A percentile compares a stretch with the other conserved stretches of the same genome.
phyloP scores from a whole-genome alignment of 2,329 filamentous ascomycete species.

The Aspergillus pseudoviridinutans region DNA sequence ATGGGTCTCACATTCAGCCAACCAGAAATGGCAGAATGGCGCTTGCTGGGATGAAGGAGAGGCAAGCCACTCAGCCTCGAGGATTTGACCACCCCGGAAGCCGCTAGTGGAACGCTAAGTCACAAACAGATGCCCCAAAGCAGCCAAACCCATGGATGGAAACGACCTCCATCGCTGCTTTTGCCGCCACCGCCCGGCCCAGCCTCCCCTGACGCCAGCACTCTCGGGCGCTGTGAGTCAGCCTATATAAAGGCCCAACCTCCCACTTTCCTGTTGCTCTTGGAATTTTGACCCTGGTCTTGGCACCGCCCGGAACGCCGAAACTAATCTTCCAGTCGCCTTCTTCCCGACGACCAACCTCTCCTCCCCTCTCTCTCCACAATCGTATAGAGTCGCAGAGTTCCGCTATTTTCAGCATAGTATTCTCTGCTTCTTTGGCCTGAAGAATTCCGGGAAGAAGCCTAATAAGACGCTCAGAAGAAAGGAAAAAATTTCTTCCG shows the following conservation, averaged over 20 bases:
- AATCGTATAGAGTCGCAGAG: constrained; percentile 18
- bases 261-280: constrained; percentile 29
- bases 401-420: constrained; percentile 7
- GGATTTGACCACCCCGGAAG: constrained; percentile 16
- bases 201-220: constrained; percentile 34
- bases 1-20: constrained; percentile 16
- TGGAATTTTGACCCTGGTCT: constrained; percentile 37
- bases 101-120: constrained; percentile 22
- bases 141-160: constrained; percentile 25
- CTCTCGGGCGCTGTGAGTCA: constrained; percentile 27
- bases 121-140: constrained; percentile 5
- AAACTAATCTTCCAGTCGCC: constrained; percentile 15
- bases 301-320: constrained; percentile 37
- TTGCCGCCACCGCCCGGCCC: constrained; percentile 34
- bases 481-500: constrained; percentile 5
- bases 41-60: constrained; percentile 7
- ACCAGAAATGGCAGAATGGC: constrained; percentile 20
- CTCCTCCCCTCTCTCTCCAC: constrained; percentile 20
- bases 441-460: constrained; percentile 18
- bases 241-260: constrained; percentile 40
- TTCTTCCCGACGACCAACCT: constrained; percentile 24
- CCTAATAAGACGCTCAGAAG: constrained; percentile 10
- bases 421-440: constrained; percentile 12
- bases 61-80: constrained; percentile 14
- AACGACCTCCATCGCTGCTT: constrained; percentile 30